Conservation (phyloP, 805 yeast genomes). For the Metschnikowia lochheadii region DNA sequence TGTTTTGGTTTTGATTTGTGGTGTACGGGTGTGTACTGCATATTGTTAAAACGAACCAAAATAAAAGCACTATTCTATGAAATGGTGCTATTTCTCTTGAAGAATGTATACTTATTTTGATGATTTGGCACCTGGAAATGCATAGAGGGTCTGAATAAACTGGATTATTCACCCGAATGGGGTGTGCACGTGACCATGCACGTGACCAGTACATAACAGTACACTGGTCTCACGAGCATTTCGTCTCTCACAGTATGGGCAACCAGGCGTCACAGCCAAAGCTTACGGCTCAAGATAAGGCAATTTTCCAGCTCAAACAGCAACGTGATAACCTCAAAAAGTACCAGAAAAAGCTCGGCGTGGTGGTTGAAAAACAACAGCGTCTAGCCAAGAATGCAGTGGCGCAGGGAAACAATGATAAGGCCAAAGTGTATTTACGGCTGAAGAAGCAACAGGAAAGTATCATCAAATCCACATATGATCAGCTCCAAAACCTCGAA, state of each 20-base stretch:
- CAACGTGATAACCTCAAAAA: slow-evolving; percentile 83
- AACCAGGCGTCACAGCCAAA: slow-evolving; percentile 47
- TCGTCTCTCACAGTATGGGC: slow-evolving; percentile 27
- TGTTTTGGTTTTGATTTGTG: too few species aligned
- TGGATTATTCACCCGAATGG: too few species aligned
- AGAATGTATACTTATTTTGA: too few species aligned
- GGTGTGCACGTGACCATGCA: neutral
- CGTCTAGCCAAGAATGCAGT: slow-evolving; percentile 56
- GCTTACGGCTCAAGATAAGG: slow-evolving; percentile 80
- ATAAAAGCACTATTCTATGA: too few species aligned
- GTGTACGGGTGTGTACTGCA: too few species aligned
- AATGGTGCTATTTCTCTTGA: too few species aligned
- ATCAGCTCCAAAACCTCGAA: slow-evolving; percentile 77
- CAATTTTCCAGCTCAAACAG: slow-evolving; percentile 78
- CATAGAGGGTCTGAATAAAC: too few species aligned
- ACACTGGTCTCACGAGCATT: neutral
- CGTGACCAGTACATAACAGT: neutral
- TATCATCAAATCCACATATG: slow-evolving; percentile 63
- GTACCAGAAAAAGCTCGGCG: slow-evolving; percentile 58
- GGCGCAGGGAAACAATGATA: slow-evolving; percentile 47
- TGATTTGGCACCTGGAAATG: too few species aligned
- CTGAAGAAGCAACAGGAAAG: slow-evolving; percentile 79
- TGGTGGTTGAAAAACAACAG: slow-evolving; percentile 58
- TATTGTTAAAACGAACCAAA: too few species aligned
- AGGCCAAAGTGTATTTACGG: slow-evolving; percentile 67